Percentiles rank a stretch among this genome's conserved stretches.
Conservation (phyloP, 2,329 filamentous ascomycete species). For the Verticillium klebahnii region DNA sequence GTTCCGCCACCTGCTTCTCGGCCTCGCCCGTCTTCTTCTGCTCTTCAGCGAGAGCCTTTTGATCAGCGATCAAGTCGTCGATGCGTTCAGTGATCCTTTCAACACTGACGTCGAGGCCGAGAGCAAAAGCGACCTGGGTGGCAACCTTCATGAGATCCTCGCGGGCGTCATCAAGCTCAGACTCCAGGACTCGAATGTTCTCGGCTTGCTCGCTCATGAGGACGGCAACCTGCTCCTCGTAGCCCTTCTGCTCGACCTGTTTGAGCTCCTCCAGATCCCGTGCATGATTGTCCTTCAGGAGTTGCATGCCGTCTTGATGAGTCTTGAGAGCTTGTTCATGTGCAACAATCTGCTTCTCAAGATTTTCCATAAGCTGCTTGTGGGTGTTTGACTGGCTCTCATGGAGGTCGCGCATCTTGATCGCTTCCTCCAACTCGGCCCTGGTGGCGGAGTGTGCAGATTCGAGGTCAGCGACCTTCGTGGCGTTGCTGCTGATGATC, state of each 20-base stretch:
- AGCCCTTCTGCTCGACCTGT: conserved; percentile 45
- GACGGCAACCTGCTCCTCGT: conserved; percentile 52
- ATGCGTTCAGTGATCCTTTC: conserved; percentile 63
- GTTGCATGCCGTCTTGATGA: conserved; percentile 46
- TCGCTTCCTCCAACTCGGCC: conserved; percentile 63
- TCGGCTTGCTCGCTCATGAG: conserved; percentile 59
- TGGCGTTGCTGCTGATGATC: conserved; percentile 63
- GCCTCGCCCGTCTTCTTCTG: conserved; percentile 56
- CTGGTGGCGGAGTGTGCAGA: conserved; percentile 62
- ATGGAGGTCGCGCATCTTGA: conserved; percentile 52
- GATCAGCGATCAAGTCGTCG: conserved; percentile 49
- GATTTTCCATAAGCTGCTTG: conserved; percentile 42
- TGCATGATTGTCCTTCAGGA: conserved; percentile 44
- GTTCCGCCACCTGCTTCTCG: conserved; percentile 48
- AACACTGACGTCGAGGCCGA: conserved; percentile 61
- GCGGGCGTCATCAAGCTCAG: conserved; percentile 60
- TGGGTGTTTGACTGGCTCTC: conserved; percentile 38
- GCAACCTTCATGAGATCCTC: conserved; percentile 63
- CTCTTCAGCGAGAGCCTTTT: conserved; percentile 55
- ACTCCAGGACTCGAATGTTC: conserved; percentile 50
- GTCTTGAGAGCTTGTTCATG: conserved; percentile 55
- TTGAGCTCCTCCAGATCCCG: conserved; percentile 46
- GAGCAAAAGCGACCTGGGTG: conserved; percentile 55
- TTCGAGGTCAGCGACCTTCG: conserved; percentile 71
- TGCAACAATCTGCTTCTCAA: conserved; percentile 55